A percentile compares a stretch with the other conserved stretches of the same genome.
phyloP scores from a whole-genome alignment of 208 protist species.

The Wallacemonas sp. region DNA sequence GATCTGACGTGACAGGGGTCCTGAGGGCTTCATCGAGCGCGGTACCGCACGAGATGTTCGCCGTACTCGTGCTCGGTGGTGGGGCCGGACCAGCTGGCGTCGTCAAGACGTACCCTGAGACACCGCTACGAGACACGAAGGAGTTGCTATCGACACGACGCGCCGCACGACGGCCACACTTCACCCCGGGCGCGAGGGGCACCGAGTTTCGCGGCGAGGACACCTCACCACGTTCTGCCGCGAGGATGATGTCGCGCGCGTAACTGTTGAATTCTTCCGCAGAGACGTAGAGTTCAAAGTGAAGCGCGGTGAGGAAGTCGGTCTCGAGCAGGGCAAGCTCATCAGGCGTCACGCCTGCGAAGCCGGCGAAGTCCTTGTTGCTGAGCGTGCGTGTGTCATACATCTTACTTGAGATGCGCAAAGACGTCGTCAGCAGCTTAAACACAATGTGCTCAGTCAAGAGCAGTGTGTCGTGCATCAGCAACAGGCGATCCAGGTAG shows the following conservation, averaged over 20 bases:
- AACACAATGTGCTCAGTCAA: constrained; percentile 56
- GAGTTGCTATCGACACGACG: background rate
- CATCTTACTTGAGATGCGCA: constrained; percentile 68
- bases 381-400: constrained; percentile 76
- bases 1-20: too few relatives aligned
- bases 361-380: constrained; percentile 74
- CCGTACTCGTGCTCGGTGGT: background rate
- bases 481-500: constrained; percentile 66
- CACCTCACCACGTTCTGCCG: background rate
- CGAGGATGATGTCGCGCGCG: constrained; percentile 13
- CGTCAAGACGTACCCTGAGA: background rate
- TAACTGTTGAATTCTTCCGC: constrained; percentile 60
- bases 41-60: background rate
- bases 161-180: background rate
- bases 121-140: constrained; percentile 1
- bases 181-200: background rate
- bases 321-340: constrained; percentile 75
- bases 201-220: constrained; percentile 15
- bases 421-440: constrained; percentile 59
- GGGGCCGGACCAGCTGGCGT: constrained; percentile 1
- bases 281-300: constrained; percentile 66
- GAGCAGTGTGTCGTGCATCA: constrained; percentile 28
- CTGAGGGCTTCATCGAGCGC: background rate
- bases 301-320: constrained; percentile 44
- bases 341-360: constrained; percentile 57